Evolutionary conservation across 2,329 filamentous ascomycete species (phyloP).

Genomic region (Aspergillus tanneri): DNA sequence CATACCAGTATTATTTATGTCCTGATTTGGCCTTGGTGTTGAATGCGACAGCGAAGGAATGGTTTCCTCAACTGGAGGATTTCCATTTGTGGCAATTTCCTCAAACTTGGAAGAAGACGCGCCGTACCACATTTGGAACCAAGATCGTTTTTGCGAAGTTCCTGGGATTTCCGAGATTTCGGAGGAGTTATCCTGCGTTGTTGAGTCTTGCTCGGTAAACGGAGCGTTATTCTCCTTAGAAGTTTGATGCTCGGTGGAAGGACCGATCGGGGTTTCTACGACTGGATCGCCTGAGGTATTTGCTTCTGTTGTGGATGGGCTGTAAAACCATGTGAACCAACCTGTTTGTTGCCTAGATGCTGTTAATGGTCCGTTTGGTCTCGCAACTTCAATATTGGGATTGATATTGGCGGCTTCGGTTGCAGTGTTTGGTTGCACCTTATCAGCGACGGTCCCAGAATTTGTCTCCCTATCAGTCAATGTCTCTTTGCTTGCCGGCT

Average conservation of each 20-base stretch:
- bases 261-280: conserved; percentile 17
- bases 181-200: conserved; percentile 13
- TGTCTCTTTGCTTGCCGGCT: conserved; percentile 21
- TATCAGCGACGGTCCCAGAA: conserved; percentile 18
- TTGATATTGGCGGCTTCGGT: conserved; percentile 17
- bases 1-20: conserved; percentile 20
- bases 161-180: conserved; percentile 16
- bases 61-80: conserved; percentile 15
- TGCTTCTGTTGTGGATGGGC: conserved; percentile 18
- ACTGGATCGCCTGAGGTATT: conserved; percentile 10
- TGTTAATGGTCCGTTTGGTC: conserved; percentile 10
- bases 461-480: conserved; percentile 12
- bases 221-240: conserved; percentile 15
- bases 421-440: conserved; percentile 19
- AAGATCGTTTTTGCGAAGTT: conserved; percentile 40
- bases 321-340: conserved; percentile 44
- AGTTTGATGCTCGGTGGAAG: conserved; percentile 9
- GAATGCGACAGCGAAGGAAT: conserved; percentile 12
- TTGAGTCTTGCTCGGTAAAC: conserved; percentile 8
- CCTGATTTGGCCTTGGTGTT: conserved; percentile 11
- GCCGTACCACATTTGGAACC: conserved; percentile 48
- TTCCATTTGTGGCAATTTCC: conserved; percentile 23
- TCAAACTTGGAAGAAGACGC: conserved; percentile 25
- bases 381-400: conserved; percentile 9
- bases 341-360: conserved; percentile 24